Percentiles rank a stretch among this genome's conserved stretches.
Evolutionary conservation across 805 yeast species (phyloP).

Genomic region (Candida ascalaphidarum): DNA sequence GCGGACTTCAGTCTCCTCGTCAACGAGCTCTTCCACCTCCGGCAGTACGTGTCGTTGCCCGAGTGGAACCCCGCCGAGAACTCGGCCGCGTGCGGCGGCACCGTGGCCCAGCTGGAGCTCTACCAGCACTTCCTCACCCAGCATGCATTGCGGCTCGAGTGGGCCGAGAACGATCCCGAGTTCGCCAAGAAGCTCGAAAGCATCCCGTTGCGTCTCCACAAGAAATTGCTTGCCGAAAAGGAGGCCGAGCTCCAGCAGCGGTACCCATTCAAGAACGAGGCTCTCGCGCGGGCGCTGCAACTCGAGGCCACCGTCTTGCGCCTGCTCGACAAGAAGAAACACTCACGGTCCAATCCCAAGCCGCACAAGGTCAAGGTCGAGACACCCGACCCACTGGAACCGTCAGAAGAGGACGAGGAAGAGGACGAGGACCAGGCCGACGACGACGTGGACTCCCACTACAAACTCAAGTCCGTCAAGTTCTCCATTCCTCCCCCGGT

Average conservation of each 20-base stretch:
- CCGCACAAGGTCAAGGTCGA: background rate
- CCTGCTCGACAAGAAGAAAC: constrained; percentile 1
- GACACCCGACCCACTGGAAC: background rate
- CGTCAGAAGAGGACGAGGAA: constrained; percentile 1
- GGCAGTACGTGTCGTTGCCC: constrained; percentile 51
- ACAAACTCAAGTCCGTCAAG: constrained; percentile 18
- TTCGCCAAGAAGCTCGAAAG: constrained; percentile 11
- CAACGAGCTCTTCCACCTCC: constrained; percentile 57
- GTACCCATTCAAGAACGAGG: constrained; percentile 23
- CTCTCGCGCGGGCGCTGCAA: too few species aligned
- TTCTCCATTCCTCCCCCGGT: constrained; percentile 25
- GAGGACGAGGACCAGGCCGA: constrained; percentile 2
- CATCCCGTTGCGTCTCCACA: constrained; percentile 32
- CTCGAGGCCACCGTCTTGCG: constrained; percentile 14
- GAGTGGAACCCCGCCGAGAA: constrained; percentile 52
- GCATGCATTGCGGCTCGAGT: constrained; percentile 17
- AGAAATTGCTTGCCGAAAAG: constrained; percentile 25
- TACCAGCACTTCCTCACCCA: constrained; percentile 21
- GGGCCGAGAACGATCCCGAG: constrained; percentile 20
- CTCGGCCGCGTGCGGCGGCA: constrained; percentile 7
- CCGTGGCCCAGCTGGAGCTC: constrained; percentile 23
- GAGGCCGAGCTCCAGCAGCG: constrained; percentile 20
- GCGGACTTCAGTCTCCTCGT: constrained; percentile 40
- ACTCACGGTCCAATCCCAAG: background rate
- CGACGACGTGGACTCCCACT: constrained; percentile 6